Percentiles rank a stretch among this genome's conserved stretches.
Conservation (phyloP, 352 stramenopile genomes). For the Globisporangium recalcitrans region DNA sequence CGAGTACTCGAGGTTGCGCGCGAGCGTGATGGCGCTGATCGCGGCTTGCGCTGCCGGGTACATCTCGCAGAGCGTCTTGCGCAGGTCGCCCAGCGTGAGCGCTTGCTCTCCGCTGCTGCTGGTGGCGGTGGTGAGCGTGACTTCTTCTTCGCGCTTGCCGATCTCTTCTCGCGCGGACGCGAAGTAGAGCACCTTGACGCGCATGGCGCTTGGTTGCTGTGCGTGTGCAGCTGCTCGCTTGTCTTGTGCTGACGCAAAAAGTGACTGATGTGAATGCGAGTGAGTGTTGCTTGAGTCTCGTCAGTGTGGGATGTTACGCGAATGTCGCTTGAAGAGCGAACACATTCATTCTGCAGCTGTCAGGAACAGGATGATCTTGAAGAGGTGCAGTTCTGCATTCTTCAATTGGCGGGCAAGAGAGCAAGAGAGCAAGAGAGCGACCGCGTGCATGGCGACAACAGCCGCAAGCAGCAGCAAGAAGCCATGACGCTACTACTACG, state of each 20-base stretch:
- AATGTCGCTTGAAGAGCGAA: conserved; percentile 19
- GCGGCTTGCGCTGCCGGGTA: conserved; percentile 41
- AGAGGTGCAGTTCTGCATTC: conserved; percentile 14
- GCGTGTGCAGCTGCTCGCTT: not conserved
- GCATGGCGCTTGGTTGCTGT: conserved; percentile 16
- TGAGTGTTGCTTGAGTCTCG: not conserved
- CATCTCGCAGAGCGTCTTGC: conserved; percentile 35
- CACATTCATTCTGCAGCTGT: conserved; percentile 5
- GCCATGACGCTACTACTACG: conserved; percentile 71
- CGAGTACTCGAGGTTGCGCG: conserved; percentile 73
- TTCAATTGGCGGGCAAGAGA: conserved; percentile 5
- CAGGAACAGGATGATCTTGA: conserved; percentile 31
- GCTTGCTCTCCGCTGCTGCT: not conserved
- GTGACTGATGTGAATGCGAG: conserved; percentile 2
- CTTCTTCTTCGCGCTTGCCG: conserved; percentile 59
- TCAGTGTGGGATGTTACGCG: conserved; percentile 13
- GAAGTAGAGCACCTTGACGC: conserved; percentile 81
- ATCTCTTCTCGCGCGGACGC: conserved; percentile 67
- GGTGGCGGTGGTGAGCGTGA: conserved; percentile 21
- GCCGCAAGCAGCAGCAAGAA: conserved; percentile 25
- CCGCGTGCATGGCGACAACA: conserved; percentile 9
- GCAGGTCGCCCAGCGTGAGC: conserved; percentile 38
- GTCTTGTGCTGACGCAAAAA: not conserved
- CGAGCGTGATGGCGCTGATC: conserved; percentile 58
- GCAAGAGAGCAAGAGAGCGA: conserved; percentile 4